These are phyloP conservation scores for Fimicolochytrium jonesii DNA, from an alignment of 192 early-diverging fungal species.

Conservation along the genomic window DNA sequence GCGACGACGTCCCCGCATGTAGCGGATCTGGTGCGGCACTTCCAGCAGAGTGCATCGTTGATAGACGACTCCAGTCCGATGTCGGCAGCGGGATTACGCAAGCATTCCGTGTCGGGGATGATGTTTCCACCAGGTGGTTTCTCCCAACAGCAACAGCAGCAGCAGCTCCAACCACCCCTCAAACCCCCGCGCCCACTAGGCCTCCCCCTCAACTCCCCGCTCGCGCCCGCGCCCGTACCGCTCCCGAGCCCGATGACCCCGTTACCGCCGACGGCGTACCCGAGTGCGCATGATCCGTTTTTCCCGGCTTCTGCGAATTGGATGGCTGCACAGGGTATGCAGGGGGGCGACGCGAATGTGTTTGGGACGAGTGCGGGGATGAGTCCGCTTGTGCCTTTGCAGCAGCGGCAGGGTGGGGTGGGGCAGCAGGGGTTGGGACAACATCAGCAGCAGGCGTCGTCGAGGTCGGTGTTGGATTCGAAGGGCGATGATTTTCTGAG, in stretches of 20 bases:
- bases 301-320: too few relatives aligned
- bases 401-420: too few relatives aligned
- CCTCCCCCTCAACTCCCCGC: too few relatives aligned
- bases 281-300: too few relatives aligned
- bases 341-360: too few relatives aligned
- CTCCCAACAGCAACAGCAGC: background rate
- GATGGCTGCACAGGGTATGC: too few relatives aligned
- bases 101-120: background rate
- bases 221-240: too few relatives aligned
- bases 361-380: too few relatives aligned
- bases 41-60: background rate
- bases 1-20: conserved; percentile 2
- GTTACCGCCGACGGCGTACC: too few relatives aligned
- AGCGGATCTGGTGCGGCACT: conserved; percentile 12
- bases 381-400: too few relatives aligned
- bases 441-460: background rate
- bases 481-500: conserved; percentile 17
- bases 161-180: background rate
- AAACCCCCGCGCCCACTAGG: too few relatives aligned
- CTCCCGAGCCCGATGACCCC: too few relatives aligned
- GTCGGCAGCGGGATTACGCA: background rate
- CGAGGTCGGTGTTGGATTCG: background rate
- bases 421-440: background rate
- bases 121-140: background rate
- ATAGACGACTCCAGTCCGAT: background rate